Conservation (phyloP, 75 land plant species). For the Sequoiadendron giganteum region DNA sequence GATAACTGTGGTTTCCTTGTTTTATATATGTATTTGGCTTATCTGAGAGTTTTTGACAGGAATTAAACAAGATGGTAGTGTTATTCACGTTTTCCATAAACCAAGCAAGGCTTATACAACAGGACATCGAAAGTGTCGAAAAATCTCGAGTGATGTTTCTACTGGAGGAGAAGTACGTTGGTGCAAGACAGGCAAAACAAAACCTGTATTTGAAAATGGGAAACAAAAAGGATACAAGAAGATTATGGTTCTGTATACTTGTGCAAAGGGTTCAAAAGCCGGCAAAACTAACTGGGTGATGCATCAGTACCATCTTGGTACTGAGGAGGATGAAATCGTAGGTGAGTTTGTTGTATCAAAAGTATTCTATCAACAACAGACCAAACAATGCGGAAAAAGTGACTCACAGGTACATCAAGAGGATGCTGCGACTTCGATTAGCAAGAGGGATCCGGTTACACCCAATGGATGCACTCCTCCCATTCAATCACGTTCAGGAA, state of each 20-base stretch:
- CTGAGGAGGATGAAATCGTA: too few relatives aligned
- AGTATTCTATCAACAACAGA: constrained; percentile 61
- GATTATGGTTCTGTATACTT: constrained; percentile 87
- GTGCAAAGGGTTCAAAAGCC: constrained; percentile 48
- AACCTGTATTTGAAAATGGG: constrained; percentile 67
- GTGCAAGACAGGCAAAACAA: constrained; percentile 98
- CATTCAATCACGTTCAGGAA: constrained; percentile 38
- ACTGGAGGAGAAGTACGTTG: constrained; percentile 60
- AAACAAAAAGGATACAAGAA: constrained; percentile 79
- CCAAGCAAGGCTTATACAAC: constrained; percentile 75
- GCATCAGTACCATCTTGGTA: constrained; percentile 90
- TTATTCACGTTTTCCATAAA: constrained; percentile 74
- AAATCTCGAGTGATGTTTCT: constrained; percentile 28
- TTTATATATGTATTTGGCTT: not conserved
- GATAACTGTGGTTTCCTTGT: not conserved
- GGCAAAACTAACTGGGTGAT: not conserved
- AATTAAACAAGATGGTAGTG: constrained; percentile 73
- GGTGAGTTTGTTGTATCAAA: constrained; percentile 86
- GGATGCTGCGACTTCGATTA: constrained; percentile 16
- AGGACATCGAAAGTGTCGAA: constrained; percentile 86
- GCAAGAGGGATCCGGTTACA: constrained; percentile 44
- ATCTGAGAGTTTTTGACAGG: constrained; percentile 32
- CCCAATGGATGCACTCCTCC: constrained; percentile 63
- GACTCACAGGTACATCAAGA: constrained; percentile 21
- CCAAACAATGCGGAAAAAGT: constrained; percentile 30